phyloP scores from a whole-genome alignment of 306 rosid species.

The Senna siamea region DNA sequence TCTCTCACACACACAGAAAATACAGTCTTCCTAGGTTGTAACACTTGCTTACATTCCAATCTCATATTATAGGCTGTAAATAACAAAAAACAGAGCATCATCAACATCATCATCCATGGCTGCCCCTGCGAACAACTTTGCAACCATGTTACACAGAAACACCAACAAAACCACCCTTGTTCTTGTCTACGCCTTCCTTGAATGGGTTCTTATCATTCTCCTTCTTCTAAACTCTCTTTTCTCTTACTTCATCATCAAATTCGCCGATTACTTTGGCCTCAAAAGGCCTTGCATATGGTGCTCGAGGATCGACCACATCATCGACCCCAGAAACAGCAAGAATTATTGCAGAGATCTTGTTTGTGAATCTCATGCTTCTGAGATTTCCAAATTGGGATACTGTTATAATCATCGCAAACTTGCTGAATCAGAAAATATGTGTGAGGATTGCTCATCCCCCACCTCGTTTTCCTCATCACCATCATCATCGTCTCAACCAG shows the following conservation, averaged over 20 bases:
- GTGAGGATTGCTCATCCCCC: constrained; percentile 79
- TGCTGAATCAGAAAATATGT: constrained; percentile 69
- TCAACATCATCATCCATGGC: constrained; percentile 60
- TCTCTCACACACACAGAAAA: constrained; percentile 16
- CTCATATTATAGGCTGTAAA: constrained; percentile 51
- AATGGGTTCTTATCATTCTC: too few relatives aligned
- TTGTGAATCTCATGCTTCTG: constrained; percentile 80
- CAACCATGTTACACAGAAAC: too few relatives aligned
- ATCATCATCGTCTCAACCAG: constrained; percentile 42
- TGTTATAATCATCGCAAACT: constrained; percentile 73
- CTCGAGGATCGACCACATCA: constrained; percentile 77
- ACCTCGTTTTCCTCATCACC: too few relatives aligned
- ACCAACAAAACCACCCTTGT: too few relatives aligned
- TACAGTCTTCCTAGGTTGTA: constrained; percentile 33
- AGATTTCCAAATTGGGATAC: constrained; percentile 74
- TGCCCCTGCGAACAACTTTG: constrained; percentile 68
- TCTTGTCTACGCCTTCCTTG: too few relatives aligned
- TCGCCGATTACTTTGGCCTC: constrained; percentile 85
- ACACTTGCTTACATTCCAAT: constrained; percentile 23
- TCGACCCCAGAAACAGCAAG: constrained; percentile 54
- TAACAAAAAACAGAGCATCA: constrained; percentile 48
- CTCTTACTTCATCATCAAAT: too few relatives aligned
- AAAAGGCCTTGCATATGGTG: constrained; percentile 90
- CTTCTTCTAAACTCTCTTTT: too few relatives aligned
- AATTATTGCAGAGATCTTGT: constrained; percentile 71